phyloP scores from a whole-genome alignment of 108 stramenopile species.

The Skeletonema tropicum region DNA sequence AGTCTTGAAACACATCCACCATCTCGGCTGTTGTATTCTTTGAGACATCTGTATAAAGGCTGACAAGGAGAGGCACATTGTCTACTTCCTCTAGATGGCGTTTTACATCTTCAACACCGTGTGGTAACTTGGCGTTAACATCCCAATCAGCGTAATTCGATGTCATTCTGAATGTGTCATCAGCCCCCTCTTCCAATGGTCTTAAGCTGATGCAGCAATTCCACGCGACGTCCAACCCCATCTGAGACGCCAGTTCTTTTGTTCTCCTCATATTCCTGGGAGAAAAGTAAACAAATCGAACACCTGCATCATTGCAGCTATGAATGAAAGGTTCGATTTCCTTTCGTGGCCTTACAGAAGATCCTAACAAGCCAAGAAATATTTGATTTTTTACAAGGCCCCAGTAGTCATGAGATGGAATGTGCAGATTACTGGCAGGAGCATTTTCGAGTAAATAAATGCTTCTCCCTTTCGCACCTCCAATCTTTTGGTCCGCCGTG shows the following conservation, averaged over 20 bases:
- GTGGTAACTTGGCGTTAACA: constrained; percentile 94
- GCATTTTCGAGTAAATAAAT: constrained; percentile 69
- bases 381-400: constrained; percentile 83
- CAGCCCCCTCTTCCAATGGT: constrained; percentile 75
- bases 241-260: constrained; percentile 92
- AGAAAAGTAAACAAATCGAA: constrained; percentile 96
- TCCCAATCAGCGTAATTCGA: constrained; percentile 97
- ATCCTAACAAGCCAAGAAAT: constrained; percentile 95
- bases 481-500: constrained; percentile 66
- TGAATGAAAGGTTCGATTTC: constrained; percentile 88
- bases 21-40: constrained; percentile 89
- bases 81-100: constrained; percentile 89
- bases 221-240: constrained; percentile 97
- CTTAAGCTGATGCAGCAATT: constrained; percentile 95
- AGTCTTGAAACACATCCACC: constrained; percentile 87
- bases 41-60: constrained; percentile 95
- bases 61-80: constrained; percentile 96
- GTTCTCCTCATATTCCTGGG: constrained; percentile 98
- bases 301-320: constrained; percentile 86
- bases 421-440: constrained; percentile 21
- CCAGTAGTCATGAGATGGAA: constrained; percentile 57
- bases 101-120: constrained; percentile 90
- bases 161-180: constrained; percentile 90
- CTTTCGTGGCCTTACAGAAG: constrained; percentile 83
- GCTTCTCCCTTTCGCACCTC: constrained; percentile 26